These are phyloP conservation scores for Aspergillus sp. DNA, from an alignment of 2,329 filamentous ascomycete species.

Conservation along the genomic window DNA sequence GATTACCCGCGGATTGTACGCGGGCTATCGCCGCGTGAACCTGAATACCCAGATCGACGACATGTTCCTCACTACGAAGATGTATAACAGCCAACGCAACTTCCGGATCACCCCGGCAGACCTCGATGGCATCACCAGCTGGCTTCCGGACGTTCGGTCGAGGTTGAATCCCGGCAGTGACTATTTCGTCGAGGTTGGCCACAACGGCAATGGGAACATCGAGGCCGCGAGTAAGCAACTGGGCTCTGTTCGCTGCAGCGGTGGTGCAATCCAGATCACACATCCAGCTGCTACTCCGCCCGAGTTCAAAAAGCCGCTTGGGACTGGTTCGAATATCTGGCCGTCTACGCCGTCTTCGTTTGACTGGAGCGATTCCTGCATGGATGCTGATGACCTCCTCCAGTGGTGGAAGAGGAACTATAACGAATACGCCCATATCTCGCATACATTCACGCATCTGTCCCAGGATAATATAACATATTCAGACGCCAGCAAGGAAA, in stretches of 20 bases:
- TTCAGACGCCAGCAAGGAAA: slow-evolving; percentile 56
- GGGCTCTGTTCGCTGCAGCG: slow-evolving; percentile 27
- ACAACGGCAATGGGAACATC: slow-evolving; percentile 57
- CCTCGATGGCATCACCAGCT: slow-evolving; percentile 48
- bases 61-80: slow-evolving; percentile 56
- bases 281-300: slow-evolving; percentile 48
- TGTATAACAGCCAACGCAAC: slow-evolving; percentile 51
- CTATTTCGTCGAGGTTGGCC: slow-evolving; percentile 55
- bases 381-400: slow-evolving; percentile 50
- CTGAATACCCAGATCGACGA: slow-evolving; percentile 62
- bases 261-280: slow-evolving; percentile 46
- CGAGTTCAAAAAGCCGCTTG: slow-evolving; percentile 52
- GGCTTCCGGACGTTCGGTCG: slow-evolving; percentile 39
- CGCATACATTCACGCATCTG: slow-evolving; percentile 63
- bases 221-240: slow-evolving; percentile 31
- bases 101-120: slow-evolving; percentile 54
- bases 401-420: slow-evolving; percentile 53
- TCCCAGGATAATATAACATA: slow-evolving; percentile 62
- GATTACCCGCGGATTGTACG: slow-evolving; percentile 58
- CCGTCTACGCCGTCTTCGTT: slow-evolving; percentile 47
- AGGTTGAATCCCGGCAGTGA: slow-evolving; percentile 53
- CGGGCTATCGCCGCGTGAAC: slow-evolving; percentile 56
- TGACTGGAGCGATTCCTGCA: slow-evolving; percentile 51
- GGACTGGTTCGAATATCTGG: slow-evolving; percentile 53
- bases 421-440: slow-evolving; percentile 58